Evolutionary conservation across 108 stramenopile genomes (phyloP).

Genomic region (Discostella pseudostelligera): DNA sequence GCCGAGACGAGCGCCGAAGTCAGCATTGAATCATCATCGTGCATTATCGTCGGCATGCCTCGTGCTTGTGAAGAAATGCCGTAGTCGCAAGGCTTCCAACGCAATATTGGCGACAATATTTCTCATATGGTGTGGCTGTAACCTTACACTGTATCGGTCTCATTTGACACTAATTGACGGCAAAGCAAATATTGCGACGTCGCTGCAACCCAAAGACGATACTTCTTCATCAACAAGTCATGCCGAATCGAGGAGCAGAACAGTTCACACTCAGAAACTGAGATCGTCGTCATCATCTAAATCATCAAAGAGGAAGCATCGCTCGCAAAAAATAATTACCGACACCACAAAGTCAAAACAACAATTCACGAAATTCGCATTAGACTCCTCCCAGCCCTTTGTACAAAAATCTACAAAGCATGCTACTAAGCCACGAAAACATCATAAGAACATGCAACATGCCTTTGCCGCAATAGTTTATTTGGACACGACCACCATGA

Average conservation of each 20-base stretch:
- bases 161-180: not conserved
- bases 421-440: not conserved
- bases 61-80: no score
- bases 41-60: no score
- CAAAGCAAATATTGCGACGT: no score
- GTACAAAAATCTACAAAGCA: not conserved
- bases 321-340: not conserved
- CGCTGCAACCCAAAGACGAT: not conserved
- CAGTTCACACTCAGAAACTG: no score
- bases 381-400: not conserved
- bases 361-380: constrained; percentile 4
- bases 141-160: not conserved
- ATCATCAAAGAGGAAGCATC: not conserved
- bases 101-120: not conserved
- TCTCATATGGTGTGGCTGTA: not conserved
- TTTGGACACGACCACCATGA: not conserved
- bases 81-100: not conserved
- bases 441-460: not conserved
- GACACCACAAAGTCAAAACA: not conserved
- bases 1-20: no score
- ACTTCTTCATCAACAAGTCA: no score
- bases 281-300: no score
- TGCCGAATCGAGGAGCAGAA: no score
- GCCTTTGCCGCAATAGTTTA: constrained; percentile 3
- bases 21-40: no score